Base-by-base conservation (phyloP, 2,329 filamentous ascomycete genomes). In the Chaetomiaceae sp. region DNA sequence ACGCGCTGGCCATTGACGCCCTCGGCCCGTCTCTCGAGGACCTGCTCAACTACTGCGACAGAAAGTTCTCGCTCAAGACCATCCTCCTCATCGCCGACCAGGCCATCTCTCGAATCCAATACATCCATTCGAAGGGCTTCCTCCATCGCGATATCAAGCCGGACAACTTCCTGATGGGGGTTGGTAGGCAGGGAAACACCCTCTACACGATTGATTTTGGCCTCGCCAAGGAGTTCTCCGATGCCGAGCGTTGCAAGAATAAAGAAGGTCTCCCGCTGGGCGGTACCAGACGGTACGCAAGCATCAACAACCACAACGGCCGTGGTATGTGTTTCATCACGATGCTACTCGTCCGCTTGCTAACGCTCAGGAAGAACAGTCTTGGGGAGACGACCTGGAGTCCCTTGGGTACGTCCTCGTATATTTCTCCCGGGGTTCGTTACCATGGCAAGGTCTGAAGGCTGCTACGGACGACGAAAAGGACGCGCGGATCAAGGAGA, bases 111-210 rank as follows among this genome's bases (percentile, higher is more conserved):
- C 90, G 92, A 63, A 95, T 97, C 70, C 89, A 97, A 73, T 97
- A 97, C 75, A 96, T 97, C 65, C 92, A 99, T 72, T 92, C 91
- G 75, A 97, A 96, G 75, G 95, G 89, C 7, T 96, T 97, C 71
- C 96, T 97, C 70, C 91, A 97, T 75, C 91, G 92, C 73, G 92
- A 97, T 72, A 97, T 97, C 77, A 97, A 97, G 79, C 92, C 93
- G 16, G 92, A 97, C 77, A 97, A 97, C 81, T 97, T 97, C 76
- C 78, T 96, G 43, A 96, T 96, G 90, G 91, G 91, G 58, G 96
- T 96, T 64, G 92, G 91, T 66, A 96, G 96, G 81, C 88, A 91
- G 66, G 92, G 92, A 58, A 97, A 97, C 76, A 91, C 95, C 76
- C 91, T 97, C 77, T 96, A 97, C 63, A 91, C 96, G 44, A 96